Conservation (phyloP, 306 rosid genomes). For the Quercus rubra region DNA sequence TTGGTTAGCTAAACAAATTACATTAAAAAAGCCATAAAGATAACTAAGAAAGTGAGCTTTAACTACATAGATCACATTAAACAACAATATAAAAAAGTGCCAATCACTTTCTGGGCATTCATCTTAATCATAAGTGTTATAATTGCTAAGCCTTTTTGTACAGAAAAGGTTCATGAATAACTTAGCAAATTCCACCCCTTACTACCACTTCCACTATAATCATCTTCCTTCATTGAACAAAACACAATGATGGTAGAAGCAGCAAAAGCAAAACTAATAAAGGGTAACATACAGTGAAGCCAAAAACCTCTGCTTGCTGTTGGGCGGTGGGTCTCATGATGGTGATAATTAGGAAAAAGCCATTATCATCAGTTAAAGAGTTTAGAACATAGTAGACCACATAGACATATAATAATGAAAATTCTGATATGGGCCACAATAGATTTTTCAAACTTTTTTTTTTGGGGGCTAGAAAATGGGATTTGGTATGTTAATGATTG, state of each 20-base stretch:
- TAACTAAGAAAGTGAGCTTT: constrained; percentile 47
- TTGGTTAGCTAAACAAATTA: constrained; percentile 42
- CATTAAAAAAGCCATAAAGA: constrained; percentile 12
- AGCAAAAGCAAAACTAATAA: background rate
- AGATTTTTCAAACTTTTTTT: constrained; percentile 1
- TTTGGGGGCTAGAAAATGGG: constrained; percentile 21
- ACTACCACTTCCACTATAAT: constrained; percentile 22
- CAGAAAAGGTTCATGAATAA: constrained; percentile 19
- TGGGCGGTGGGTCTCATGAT: constrained; percentile 32
- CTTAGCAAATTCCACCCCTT: constrained; percentile 14
- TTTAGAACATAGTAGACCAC: constrained; percentile 15
- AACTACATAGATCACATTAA: constrained; percentile 29
- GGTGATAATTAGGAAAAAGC: background rate
- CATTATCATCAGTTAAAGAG: background rate
- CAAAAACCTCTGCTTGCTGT: constrained; percentile 6
- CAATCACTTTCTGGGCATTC: constrained; percentile 56
- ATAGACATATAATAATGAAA: constrained; percentile 27
- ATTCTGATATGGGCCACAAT: constrained; percentile 18
- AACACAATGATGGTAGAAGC: constrained; percentile 11
- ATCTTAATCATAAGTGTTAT: constrained; percentile 75
- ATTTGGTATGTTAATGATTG: constrained; percentile 45
- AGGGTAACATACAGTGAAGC: background rate
- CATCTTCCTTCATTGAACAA: constrained; percentile 27
- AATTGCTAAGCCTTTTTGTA: constrained; percentile 47
- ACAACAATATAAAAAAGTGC: constrained; percentile 27